Base-by-base conservation (phyloP, 768 basidiomycete species). In the Candolleomyces aberdarensis region DNA sequence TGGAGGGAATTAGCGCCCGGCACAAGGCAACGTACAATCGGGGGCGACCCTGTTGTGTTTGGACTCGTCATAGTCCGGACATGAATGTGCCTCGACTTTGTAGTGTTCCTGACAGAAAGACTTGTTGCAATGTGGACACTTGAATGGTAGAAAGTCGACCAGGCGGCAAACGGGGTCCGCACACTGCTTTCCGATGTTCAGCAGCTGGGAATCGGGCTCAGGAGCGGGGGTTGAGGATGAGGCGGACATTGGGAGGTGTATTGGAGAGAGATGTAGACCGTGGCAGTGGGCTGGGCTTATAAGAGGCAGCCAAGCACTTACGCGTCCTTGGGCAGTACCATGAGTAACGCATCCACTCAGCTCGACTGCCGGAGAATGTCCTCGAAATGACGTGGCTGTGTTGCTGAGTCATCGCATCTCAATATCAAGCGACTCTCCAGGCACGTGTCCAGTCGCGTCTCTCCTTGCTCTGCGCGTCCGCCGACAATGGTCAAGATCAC, bases 111-210 rank as follows among this genome's bases (percentile, higher is more conserved):
- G 84, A 66, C 93, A 95, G 75, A 86, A 94, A 0, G 80, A 77
- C 15, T 79, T 71, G 14, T 79, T 69, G 71, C 92, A 95, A 67
- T 92, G 90, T 54, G 90, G 87, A 71, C 92, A 95, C 73, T 88
- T 89, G 80, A 94, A 89, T 0, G 92, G 92, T 11, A 94, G 77
- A 65, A 93, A 94, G 77, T 94, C 92, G 68, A 93, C 82, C 63
- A 90, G 81, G 31, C 79, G 72, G 74, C 92, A 94, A 1, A 83
- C 73, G 0, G 82, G 70, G 55, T 84, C 78, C 14, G 87, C 84
- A 73, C 92, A 94, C 66, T 91, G 87, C 60, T 83, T 80, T 7
- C 91, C 90, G 64, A 94, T 71, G 44, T 76, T 73, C 61, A 94
- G 82, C 10, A 94, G 76, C 19, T 86, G 80, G n/a, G 74, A 65